Base-by-base conservation (phyloP, 768 basidiomycete species). In the Imleria badia region DNA sequence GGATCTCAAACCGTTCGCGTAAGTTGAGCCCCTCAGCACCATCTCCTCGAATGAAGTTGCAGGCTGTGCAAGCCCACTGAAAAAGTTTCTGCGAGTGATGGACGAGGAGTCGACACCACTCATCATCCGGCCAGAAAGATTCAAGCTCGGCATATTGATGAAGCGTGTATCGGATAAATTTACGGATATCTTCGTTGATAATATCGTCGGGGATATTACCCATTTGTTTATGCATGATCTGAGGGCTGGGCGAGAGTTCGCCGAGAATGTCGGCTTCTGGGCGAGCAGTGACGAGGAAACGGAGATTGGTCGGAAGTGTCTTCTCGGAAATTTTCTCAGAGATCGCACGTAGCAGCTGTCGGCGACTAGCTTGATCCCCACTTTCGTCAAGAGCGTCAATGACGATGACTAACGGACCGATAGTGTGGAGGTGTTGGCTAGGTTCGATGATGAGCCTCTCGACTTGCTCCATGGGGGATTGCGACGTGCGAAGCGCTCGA, bases 301-400 rank as follows among this genome's bases (percentile, higher is more conserved):
- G 26, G 6, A 26, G 26, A 26, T 26, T 26, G 26, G 39, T 15
- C 2, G 65, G 60, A 9, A 66, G 46, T 2, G 39, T 20, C 17
- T 41, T 19, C 7, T 38, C 46, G 3, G 33, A 2, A 6, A 42
- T 8, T 15, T 48, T 26, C 11, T 13, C n/a, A 0, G 26, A 26
- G 6, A 66, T 30, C 22, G 52, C 39, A 6, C 11, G 4, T 15
- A 73, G 60, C 20, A 69, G 52, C 3, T 35, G 39, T n/a, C 34
- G 22, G 14, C 60, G 62, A 41, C 19, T 8, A 7, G 23, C 38
- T 17, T 20, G 15, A 17, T 61, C 42, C 12, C 56, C 60, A 23
- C 61, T 60, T 29, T 60, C 58, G 41, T 68, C 65, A 11, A 71
- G 52, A 10, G 52, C 69, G 40, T 73, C 72, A 14, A 72, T 61